A percentile compares a stretch with the other conserved stretches of the same genome.
Evolutionary conservation across 192 early-diverging fungal species (phyloP).

Genomic region (Podila clonocystis): DNA sequence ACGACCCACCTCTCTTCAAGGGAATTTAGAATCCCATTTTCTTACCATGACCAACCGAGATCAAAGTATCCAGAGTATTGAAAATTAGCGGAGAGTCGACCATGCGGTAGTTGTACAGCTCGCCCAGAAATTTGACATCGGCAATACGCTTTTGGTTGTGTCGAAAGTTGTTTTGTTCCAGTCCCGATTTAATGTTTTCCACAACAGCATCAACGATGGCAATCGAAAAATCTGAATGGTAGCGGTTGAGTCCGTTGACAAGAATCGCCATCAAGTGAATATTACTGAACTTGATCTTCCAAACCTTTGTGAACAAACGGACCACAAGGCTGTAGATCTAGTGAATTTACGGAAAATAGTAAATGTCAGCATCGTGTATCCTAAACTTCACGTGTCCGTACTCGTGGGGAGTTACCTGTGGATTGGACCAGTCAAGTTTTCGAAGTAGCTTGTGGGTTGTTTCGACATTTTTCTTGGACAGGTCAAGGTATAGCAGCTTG

Average conservation of each 20-base stretch:
- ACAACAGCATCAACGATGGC: constrained; percentile 86
- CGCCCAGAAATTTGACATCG: constrained; percentile 85
- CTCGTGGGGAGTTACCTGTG: constrained; percentile 35
- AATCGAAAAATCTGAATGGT: constrained; percentile 90
- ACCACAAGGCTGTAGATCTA: constrained; percentile 67
- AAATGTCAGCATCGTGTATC: no score
- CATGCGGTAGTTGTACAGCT: constrained; percentile 92
- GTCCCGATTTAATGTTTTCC: constrained; percentile 88
- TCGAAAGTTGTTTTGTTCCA: constrained; percentile 94
- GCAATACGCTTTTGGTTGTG: constrained; percentile 93
- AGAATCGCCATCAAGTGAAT: constrained; percentile 86
- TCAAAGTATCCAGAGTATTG: constrained; percentile 85
- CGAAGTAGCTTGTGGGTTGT: constrained; percentile 75
- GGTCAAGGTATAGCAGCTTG: constrained; percentile 88
- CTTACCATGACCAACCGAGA: constrained; percentile 87
- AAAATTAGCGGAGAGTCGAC: constrained; percentile 82
- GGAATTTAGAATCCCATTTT: not conserved
- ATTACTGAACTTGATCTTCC: constrained; percentile 94
- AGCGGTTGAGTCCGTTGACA: constrained; percentile 76
- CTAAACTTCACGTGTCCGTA: not conserved
- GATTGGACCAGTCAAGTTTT: constrained; percentile 88
- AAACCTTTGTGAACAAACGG: constrained; percentile 89
- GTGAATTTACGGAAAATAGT: not conserved
- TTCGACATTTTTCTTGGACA: constrained; percentile 77
- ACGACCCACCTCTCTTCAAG: not conserved